A percentile compares a stretch with the other conserved stretches of the same genome.
phyloP scores from a whole-genome alignment of 805 yeast genomes.

The Maudiozyma turicensis region DNA sequence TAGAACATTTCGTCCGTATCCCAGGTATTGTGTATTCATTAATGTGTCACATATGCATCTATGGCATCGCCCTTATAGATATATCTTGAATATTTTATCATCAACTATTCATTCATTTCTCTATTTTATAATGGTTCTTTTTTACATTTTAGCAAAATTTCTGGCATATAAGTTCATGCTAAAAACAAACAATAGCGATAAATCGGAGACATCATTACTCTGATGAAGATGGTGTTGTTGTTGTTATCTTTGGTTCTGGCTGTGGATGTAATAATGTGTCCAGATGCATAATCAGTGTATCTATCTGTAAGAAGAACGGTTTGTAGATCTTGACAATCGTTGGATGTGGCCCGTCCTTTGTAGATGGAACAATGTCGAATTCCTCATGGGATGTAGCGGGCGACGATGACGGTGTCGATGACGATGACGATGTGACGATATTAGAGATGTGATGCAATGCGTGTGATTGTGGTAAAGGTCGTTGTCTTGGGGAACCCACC shows the following conservation, averaged over 20 bases:
- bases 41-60: no score
- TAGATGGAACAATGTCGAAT: background rate
- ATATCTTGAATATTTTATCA: no score
- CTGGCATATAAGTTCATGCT: no score
- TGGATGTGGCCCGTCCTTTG: slow-evolving; percentile 28
- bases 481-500: background rate
- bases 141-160: no score
- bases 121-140: no score
- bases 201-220: no score
- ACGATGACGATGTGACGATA: background rate
- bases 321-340: slow-evolving; percentile 44
- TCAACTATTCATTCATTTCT: no score
- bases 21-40: no score
- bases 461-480: background rate
- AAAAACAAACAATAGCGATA: no score
- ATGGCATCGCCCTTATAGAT: no score
- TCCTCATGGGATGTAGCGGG: background rate
- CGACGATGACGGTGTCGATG: slow-evolving; percentile 19
- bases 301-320: slow-evolving; percentile 45
- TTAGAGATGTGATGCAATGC: background rate
- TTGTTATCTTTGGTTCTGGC: slow-evolving; percentile 3
- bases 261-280: slow-evolving; percentile 8
- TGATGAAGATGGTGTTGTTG: no score
- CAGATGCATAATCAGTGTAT: slow-evolving; percentile 25
- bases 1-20: no score